A percentile compares a stretch with the other conserved stretches of the same genome.
phyloP scores from a whole-genome alignment of 106 monocot species.

The Cymbidium sinense region DNA sequence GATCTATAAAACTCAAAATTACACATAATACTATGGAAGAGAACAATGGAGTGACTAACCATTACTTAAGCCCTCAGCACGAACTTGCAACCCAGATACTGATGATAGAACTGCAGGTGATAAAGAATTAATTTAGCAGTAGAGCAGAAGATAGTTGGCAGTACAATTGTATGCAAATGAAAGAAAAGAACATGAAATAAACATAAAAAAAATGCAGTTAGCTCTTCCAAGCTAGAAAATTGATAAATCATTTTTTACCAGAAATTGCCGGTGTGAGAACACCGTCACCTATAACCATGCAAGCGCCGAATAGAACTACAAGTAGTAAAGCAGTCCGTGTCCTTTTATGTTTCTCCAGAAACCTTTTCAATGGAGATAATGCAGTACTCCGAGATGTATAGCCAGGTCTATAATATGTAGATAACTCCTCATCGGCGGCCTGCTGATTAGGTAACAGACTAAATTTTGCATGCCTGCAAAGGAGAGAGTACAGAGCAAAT shows the following conservation, averaged over 20 bases:
- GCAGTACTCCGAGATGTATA: slow-evolving; percentile 15
- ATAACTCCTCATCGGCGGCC: slow-evolving; percentile 86
- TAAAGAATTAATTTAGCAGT: slow-evolving; percentile 13
- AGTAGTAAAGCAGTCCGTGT: slow-evolving; percentile 54
- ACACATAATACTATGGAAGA: background rate
- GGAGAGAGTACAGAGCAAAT: slow-evolving; percentile 85
- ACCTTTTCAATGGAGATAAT: slow-evolving; percentile 50
- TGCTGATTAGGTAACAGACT: slow-evolving; percentile 95
- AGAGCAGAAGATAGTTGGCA: background rate
- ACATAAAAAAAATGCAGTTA: background rate
- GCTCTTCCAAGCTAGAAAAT: background rate
- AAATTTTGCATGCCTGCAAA: slow-evolving; percentile 87
- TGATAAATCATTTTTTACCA: slow-evolving; percentile 24
- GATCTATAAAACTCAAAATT: background rate
- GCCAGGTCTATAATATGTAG: slow-evolving; percentile 67
- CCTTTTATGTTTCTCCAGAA: slow-evolving; percentile 80
- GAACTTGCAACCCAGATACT: slow-evolving; percentile 67
- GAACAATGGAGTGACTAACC: slow-evolving; percentile 22
- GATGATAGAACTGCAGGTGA: slow-evolving; percentile 65
- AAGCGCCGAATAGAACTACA: slow-evolving; percentile 74
- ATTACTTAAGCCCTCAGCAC: slow-evolving; percentile 30
- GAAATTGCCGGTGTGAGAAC: slow-evolving; percentile 89
- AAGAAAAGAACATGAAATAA: background rate
- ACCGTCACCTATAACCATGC: slow-evolving; percentile 93
- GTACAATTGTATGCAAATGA: background rate